Evolutionary conservation across 108 stramenopile genomes (phyloP).

Genomic region (Cyclotella choctawhatcheeana): DNA sequence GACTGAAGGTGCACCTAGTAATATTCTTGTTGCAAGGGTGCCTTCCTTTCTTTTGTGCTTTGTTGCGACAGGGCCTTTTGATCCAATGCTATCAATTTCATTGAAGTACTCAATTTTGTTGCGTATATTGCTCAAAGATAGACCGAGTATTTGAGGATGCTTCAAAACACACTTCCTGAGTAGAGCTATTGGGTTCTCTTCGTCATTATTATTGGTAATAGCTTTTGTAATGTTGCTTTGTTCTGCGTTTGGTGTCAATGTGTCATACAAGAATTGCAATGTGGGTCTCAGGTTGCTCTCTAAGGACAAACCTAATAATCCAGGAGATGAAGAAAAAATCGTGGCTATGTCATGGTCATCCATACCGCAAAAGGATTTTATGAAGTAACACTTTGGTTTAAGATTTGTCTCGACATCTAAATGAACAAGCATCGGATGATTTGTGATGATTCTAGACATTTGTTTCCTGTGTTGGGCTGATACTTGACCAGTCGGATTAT

Average conservation of each 20-base stretch:
- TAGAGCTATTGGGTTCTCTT: constrained; percentile 1
- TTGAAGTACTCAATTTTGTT: constrained; percentile 71
- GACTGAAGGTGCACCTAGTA: constrained; percentile 51
- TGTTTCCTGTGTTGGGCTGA: constrained; percentile 28
- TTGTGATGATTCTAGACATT: constrained; percentile 51
- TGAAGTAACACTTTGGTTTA: constrained; percentile 56
- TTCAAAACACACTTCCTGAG: constrained; percentile 61
- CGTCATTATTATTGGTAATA: constrained; percentile 12
- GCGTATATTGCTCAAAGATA: constrained; percentile 64
- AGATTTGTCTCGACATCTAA: constrained; percentile 71
- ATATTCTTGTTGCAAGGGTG: constrained; percentile 56
- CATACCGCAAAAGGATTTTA: constrained; percentile 45
- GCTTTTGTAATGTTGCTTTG: constrained; percentile 3
- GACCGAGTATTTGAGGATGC: constrained; percentile 74
- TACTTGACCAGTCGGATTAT: neutral
- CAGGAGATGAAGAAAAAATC: constrained; percentile 44
- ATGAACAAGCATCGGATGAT: constrained; percentile 61
- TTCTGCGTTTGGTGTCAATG: constrained; percentile 9
- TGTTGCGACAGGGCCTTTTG: neutral
- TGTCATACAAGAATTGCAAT: constrained; percentile 39
- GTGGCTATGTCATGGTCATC: constrained; percentile 33
- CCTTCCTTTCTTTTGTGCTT: neutral
- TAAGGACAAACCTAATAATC: constrained; percentile 58
- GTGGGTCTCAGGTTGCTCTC: constrained; percentile 60
- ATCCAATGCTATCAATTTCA: constrained; percentile 40